Base-by-base conservation (phyloP, 306 rosid species). In the Aeschynomene evenia region DNA sequence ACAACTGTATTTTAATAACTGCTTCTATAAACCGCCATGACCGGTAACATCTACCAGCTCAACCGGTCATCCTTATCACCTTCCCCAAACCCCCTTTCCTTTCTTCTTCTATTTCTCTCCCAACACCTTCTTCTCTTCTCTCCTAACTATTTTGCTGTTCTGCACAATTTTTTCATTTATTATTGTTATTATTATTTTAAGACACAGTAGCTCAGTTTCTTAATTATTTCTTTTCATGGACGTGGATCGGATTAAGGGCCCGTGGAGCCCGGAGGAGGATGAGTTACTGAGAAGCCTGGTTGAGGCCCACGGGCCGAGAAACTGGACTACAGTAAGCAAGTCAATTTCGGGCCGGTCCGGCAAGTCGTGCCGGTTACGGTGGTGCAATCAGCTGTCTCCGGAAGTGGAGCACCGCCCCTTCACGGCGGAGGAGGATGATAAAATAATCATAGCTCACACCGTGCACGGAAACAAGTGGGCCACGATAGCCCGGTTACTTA, bases 331-430 rank as follows among this genome's bases (percentile, higher is more conserved):
- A 16, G 89, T 91, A 10, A 84, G 98, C 83, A 91, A 87, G 57
- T 89, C 96, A 16, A 87, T 91, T 26, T 90, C 96, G 0, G 98
- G 98, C 26, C 86, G 98, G 34, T 91, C 98, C 46, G 98, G 96
- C 10, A 91, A 91, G 68, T 91, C 98, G 0, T 91, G 98, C 84
- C 96, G 98, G 0, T 63, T 91, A 0, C 79, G 98, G 50, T 91
- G 98, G 98, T 91, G 96, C 69, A 91, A 91, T 46, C 98, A 91
- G 88, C 96, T 91, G 8, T 91, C 98, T 1, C 96, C 98, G 18
- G 71, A 80, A 71, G 97, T 91, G 14, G 87, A 82, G 78, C 96
- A 87, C 83, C 81, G 94, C 0, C 87, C 96, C 0, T 91, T 91
- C 70, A 62, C 85, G 6, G 33, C 85, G 16, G 91, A 89, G 1